A percentile compares a stretch with the other conserved stretches of the same genome.
These are phyloP conservation scores for Lanzia echinophila DNA, from an alignment of 2,329 filamentous ascomycete species.

Conservation along the genomic window DNA sequence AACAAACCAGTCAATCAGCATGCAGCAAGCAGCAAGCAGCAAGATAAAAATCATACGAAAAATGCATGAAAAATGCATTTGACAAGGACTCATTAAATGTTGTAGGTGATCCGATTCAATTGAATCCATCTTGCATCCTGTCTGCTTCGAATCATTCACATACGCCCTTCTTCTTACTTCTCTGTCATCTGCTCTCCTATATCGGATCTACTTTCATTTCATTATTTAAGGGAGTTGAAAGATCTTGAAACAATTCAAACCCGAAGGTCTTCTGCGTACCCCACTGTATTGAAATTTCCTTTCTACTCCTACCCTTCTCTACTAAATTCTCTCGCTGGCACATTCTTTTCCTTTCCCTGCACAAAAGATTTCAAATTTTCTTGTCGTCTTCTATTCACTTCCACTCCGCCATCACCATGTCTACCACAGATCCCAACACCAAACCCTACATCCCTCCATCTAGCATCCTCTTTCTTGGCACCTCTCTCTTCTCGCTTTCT, in stretches of 20 bases:
- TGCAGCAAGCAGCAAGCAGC: too few species aligned
- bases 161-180: not conserved
- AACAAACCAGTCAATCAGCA: too few species aligned
- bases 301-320: too few species aligned
- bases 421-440: not conserved
- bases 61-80: not conserved
- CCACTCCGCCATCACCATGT: not conserved
- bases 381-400: not conserved
- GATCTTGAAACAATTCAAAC: not conserved
- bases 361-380: not conserved
- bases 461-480: slow-evolving; percentile 62
- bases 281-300: too few species aligned
- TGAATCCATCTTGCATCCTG: too few species aligned
- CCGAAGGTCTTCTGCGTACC: too few species aligned
- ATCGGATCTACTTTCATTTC: not conserved
- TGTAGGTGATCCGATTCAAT: not conserved
- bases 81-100: not conserved
- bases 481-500: slow-evolving; percentile 51
- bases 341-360: too few species aligned
- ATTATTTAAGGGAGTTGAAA: not conserved
- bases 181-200: not conserved
- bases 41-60: too few species aligned
- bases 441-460: slow-evolving; percentile 20
- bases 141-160: not conserved
- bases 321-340: too few species aligned